Conservation (phyloP, 768 basidiomycete genomes). For the Mycena filopes region DNA sequence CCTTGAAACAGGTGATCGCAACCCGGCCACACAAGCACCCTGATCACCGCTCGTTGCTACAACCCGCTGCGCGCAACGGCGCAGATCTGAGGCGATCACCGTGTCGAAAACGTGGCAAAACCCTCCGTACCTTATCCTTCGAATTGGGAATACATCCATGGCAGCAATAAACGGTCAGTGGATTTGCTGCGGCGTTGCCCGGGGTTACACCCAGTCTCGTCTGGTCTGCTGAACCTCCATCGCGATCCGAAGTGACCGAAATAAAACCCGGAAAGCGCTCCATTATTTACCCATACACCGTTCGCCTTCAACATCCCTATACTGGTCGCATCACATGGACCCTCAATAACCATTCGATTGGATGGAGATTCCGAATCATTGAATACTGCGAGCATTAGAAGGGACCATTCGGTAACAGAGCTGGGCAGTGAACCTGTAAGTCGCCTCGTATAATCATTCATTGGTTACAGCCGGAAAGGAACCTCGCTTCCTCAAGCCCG, state of each 20-base stretch:
- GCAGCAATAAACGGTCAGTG: neutral
- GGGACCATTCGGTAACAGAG: too few species aligned
- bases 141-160: neutral
- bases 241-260: too few species aligned
- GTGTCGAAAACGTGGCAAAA: neutral
- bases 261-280: too few species aligned
- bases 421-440: too few species aligned
- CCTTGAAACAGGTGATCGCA: conserved; percentile 9
- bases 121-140: too few species aligned
- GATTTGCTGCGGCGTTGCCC: neutral
- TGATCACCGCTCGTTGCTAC: neutral
- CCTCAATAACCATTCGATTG: neutral
- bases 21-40: neutral
- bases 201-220: conserved; percentile 2
- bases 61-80: too few species aligned
- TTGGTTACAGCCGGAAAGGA: neutral
- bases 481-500: neutral
- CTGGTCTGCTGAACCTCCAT: neutral
- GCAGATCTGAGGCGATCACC: neutral
- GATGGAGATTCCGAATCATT: conserved; percentile 2
- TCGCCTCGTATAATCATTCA: too few species aligned
- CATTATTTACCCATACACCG: neutral
- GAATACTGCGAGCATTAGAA: neutral
- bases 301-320: neutral
- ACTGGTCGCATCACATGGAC: neutral